Base-by-base conservation (phyloP, 2,329 filamentous ascomycete species). In the Aspergillus fumigatus region DNA sequence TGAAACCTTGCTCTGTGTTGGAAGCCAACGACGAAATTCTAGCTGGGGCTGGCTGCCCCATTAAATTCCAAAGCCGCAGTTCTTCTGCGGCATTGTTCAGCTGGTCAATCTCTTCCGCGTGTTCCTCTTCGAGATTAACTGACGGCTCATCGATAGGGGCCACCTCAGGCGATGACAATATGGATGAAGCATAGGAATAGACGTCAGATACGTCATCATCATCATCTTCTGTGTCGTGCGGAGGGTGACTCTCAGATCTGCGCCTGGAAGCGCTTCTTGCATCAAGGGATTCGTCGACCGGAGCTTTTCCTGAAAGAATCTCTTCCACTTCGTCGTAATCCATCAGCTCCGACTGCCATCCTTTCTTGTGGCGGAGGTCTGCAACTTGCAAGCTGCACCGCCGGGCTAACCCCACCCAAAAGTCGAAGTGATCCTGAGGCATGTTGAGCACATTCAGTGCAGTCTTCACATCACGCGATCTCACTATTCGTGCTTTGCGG, bases 401-500 rank as follows among this genome's bases (percentile, higher is more conserved):
- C 57, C 81, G 76, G 1, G 84, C 76, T 6, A 79, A 72, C 2
- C 69, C 72, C 11, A 75, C 69, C 82, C 85, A 87, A 54, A 81
- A 82, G 3, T 78, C 68, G 21, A 71, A 69, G 6, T 73, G 71
- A 55, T 81, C 71, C 3, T 64, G 65, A 51, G 77, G 73, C 71
- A 88, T 71, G 5, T 78, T 76, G 3, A 88, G 68, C 2, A 85
- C 72, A 10, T 82, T 75, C 14, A 84, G 64, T 21, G 85, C 84
- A 11, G 82, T 75, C 35, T 70, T 67, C 0, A 87, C 82, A 67
- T 86, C 84, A 52, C 77, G 68, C 26, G 59, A 66, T 56, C 71
- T 77, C 11, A 83, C 72, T 1, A 71, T 57, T 7, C 68, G 72
- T 7, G 62, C 62, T 38, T 67, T 71, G 2, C 57, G 62, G 59